Evolutionary conservation across 352 stramenopile species (phyloP).

Genomic region (Phytopythium ostracodes): DNA sequence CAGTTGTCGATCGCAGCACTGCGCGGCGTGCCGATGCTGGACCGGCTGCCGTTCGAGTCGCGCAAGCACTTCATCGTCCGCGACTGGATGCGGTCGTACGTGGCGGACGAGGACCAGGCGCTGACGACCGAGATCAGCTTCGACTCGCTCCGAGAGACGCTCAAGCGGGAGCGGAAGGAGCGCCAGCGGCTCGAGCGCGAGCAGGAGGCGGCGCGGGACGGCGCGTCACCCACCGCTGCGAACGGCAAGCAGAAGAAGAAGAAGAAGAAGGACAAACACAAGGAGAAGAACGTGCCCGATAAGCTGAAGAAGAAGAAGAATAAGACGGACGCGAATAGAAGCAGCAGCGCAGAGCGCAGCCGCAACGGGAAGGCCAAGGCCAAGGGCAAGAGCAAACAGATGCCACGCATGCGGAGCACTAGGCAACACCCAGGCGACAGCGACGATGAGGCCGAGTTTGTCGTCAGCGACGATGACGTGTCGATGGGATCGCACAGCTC

Average conservation of each 20-base stretch:
- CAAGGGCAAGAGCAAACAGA: conserved; percentile 18
- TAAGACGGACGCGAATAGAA: conserved; percentile 6
- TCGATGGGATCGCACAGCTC: conserved; percentile 13
- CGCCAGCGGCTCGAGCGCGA: conserved; percentile 27
- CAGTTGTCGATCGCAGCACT: conserved; percentile 57
- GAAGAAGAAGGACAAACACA: conserved; percentile 20
- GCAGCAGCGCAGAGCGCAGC: neutral
- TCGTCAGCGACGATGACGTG: conserved; percentile 31
- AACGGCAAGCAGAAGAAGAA: conserved; percentile 10
- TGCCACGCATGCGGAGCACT: conserved; percentile 5
- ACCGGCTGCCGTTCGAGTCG: conserved; percentile 46
- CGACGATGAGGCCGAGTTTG: conserved; percentile 21
- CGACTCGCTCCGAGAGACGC: conserved; percentile 42
- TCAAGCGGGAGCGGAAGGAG: conserved; percentile 48
- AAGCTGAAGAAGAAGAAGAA: conserved; percentile 15
- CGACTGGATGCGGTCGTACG: conserved; percentile 77
- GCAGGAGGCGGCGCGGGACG: conserved; percentile 38
- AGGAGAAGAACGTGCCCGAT: conserved; percentile 23
- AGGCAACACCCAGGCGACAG: neutral
- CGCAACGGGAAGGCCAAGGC: conserved; percentile 5
- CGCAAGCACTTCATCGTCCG: conserved; percentile 59
- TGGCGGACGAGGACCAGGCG: conserved; percentile 44
- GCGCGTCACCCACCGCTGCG: neutral
- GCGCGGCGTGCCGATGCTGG: conserved; percentile 47
- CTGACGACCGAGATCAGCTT: conserved; percentile 50